A percentile compares a stretch with the other conserved stretches of the same genome.
Conservation (phyloP, 2,329 filamentous ascomycete genomes). For the Biscogniauxia sp. region DNA sequence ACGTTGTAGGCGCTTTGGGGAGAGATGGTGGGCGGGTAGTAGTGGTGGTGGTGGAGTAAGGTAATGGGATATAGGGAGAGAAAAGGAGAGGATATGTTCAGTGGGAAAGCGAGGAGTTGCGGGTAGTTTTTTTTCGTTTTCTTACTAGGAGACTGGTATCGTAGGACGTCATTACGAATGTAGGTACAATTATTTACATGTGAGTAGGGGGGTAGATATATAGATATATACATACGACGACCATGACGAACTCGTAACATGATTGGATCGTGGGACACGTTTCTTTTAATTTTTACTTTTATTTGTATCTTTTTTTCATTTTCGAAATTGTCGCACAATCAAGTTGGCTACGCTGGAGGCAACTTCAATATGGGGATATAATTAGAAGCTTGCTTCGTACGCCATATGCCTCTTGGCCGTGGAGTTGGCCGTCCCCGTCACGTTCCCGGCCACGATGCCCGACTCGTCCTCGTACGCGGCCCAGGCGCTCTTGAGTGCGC, state of each 20-base stretch:
- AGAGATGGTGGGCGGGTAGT: conserved; percentile 38
- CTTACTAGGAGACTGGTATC: background rate
- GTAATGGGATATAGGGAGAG: no score
- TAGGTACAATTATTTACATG: background rate
- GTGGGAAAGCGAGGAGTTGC: no score
- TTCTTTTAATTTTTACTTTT: background rate
- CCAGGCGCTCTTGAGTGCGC: conserved; percentile 39
- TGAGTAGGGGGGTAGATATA: background rate
- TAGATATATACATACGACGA: background rate
- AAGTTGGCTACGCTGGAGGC: no score
- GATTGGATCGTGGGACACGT: background rate
- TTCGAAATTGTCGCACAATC: no score
- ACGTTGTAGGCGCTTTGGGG: conserved; percentile 54
- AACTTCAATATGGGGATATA: no score
- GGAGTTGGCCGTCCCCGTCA: conserved; percentile 10
- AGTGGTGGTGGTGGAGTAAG: background rate
- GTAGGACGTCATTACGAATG: conserved; percentile 3
- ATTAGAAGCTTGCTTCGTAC: conserved; percentile 8
- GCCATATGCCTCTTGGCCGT: conserved; percentile 17
- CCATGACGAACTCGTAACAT: background rate
- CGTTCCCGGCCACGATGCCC: conserved; percentile 27
- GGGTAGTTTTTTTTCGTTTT: no score
- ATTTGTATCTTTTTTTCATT: no score
- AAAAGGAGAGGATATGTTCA: no score
- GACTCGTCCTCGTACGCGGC: conserved; percentile 23